Evolutionary conservation across 495 filamentous ascomycete genomes (phyloP).

Genomic region (Lichenothelia convexa): DNA sequence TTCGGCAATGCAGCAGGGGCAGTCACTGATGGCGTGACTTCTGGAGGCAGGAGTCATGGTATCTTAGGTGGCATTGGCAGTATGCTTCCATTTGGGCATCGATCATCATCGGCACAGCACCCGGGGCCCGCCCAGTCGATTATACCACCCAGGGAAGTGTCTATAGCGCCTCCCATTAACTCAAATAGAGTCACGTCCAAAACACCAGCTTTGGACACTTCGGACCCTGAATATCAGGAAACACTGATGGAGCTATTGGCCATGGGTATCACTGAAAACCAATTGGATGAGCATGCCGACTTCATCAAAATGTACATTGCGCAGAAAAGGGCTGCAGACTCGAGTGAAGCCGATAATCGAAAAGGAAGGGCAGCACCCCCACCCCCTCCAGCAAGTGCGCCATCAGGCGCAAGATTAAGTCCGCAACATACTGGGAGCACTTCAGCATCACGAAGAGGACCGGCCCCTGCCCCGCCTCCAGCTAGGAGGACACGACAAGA

Average conservation of each 20-base stretch:
- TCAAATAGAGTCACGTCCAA: constrained; percentile 7
- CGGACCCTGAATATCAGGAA: constrained; percentile 70
- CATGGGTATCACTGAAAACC: constrained; percentile 85
- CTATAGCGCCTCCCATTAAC: constrained; percentile 14
- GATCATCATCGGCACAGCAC: constrained; percentile 40
- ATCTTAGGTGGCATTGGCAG: constrained; percentile 43
- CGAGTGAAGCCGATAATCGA: constrained; percentile 22
- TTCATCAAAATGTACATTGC: constrained; percentile 88
- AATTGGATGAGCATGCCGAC: constrained; percentile 79
- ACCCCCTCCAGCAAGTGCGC: constrained; percentile 34
- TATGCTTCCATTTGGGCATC: constrained; percentile 46
- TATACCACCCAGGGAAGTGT: constrained; percentile 23
- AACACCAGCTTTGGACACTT: constrained; percentile 41
- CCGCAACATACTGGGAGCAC: constrained; percentile 51
- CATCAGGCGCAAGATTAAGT: constrained; percentile 27
- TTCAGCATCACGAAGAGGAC: constrained; percentile 42
- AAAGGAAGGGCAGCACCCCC: constrained; percentile 42
- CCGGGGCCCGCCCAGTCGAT: constrained; percentile 31
- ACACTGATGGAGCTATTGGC: constrained; percentile 62
- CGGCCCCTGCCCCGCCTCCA: constrained; percentile 73
- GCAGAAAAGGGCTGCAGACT: constrained; percentile 47
- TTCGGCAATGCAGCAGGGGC: constrained; percentile 31
- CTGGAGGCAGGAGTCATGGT: constrained; percentile 29
- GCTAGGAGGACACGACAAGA: constrained; percentile 39
- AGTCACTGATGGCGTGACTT: constrained; percentile 27